Evolutionary conservation across 1,284 basidiomycete genomes (phyloP), one percentile per base, ranked within the genome.

Genomic region (Sporisorium graminicola): DNA sequence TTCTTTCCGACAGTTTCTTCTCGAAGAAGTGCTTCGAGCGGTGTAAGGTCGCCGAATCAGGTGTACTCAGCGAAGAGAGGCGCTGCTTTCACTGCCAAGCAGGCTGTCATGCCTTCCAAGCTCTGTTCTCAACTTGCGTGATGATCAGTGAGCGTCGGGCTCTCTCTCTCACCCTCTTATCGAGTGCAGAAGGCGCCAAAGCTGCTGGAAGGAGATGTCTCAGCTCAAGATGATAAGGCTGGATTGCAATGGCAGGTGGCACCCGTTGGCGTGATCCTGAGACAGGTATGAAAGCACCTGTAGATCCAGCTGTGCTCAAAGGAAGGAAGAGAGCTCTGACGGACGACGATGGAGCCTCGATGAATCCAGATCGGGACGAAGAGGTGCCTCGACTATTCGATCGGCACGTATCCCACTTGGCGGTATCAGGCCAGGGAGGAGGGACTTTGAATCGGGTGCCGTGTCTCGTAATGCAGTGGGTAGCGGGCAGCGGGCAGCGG

Each of bases 281-380:
- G 40, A 43, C 40, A 3, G n/a, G n/a, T 18, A 43, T 2, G n/a
- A n/a, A 43, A 8, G 40, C n/a, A 31, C 26, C 26, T 20, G n/a
- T 46, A 16, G 47, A 49, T 27, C 47, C 47, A 16, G 47, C 14
- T 12, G 20, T 49, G 27, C 49, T 50, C 49, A 50, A 31, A n/a
- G 29, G 3, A 13, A 16, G 29, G 27, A 31, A n/a, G 29, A 31
- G 29, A 31, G 27, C 47, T 29, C 16, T 29, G 27, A n/a, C 27
- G 26, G 26, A 29, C 27, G 46, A 47, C 29, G 47, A 49, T 20
- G n/a, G 9, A 43, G 8, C n/a, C 40, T 43, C 40, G 40, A 29
- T n/a, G 31, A 10, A 12, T n/a, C 14, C 27, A 31, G 49, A 50
- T 50, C 27, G 49, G 49, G 49, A 27, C 18, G 49, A 50, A 5